Percentiles rank a stretch among this genome's conserved stretches.
Evolutionary conservation across 257 asterid genomes (phyloP).

Genomic region (Solanum paucissectum): DNA sequence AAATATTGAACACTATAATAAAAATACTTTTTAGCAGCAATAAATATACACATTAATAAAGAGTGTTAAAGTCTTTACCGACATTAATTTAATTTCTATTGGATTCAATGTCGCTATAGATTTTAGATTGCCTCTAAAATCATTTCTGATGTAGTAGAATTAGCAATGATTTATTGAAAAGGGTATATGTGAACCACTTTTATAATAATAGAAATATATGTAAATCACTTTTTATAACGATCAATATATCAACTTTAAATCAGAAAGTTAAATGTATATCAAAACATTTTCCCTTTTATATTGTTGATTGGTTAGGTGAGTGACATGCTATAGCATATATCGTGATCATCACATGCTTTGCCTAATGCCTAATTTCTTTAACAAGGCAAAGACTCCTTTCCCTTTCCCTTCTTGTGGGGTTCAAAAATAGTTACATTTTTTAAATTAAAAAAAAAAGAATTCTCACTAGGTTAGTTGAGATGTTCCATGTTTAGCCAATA

Average conservation of each 20-base stretch:
- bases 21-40: too few relatives aligned
- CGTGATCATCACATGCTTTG: background rate
- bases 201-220: too few relatives aligned
- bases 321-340: background rate
- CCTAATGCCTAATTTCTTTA: background rate
- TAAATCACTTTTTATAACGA: too few relatives aligned
- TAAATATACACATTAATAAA: too few relatives aligned
- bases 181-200: accelerated
- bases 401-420: background rate
- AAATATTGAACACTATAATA: background rate
- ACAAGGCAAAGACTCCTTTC: background rate
- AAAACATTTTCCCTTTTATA: too few relatives aligned
- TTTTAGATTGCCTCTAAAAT: background rate
- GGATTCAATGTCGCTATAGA: too few relatives aligned
- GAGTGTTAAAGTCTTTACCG: too few relatives aligned
- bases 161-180: too few relatives aligned
- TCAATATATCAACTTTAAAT: too few relatives aligned
- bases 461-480: background rate
- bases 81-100: too few relatives aligned
- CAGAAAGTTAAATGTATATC: background rate
- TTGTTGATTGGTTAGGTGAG: background rate
- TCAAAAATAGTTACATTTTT: background rate
- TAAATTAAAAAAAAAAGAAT: background rate
- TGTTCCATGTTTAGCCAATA: background rate
- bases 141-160: background rate